A percentile compares a stretch with the other conserved stretches of the same genome.
Evolutionary conservation across 805 yeast species (phyloP).

Genomic region (Yamadazyma endophytica): DNA sequence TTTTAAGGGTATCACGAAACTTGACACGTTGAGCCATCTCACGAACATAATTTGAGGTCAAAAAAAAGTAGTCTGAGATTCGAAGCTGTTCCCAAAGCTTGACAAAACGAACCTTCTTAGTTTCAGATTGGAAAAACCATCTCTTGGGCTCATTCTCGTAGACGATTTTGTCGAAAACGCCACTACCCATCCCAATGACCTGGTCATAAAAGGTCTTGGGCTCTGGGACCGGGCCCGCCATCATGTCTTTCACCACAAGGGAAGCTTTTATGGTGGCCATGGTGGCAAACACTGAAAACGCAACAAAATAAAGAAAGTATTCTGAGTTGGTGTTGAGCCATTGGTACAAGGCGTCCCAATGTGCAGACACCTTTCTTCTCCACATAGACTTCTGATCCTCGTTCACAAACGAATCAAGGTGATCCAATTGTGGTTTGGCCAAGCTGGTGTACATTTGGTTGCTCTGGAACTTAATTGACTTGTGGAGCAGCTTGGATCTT

Average conservation of each 20-base stretch:
- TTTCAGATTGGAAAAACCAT: neutral
- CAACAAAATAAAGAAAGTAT: constrained; percentile 8
- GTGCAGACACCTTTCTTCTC: neutral
- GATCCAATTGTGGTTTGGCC: neutral
- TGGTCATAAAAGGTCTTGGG: neutral
- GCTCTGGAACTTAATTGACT: constrained; percentile 20
- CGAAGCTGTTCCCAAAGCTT: too few species aligned
- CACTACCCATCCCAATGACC: too few species aligned
- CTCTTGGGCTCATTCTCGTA: too few species aligned
- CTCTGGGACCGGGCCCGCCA: neutral
- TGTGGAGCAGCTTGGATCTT: constrained; percentile 12
- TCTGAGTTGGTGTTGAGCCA: constrained; percentile 10
- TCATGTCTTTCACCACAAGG: neutral
- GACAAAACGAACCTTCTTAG: neutral
- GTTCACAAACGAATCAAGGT: too few species aligned
- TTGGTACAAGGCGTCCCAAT: too few species aligned
- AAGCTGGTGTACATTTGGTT: constrained; percentile 12
- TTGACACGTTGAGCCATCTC: too few species aligned
- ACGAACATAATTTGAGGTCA: too few species aligned
- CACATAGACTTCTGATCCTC: neutral
- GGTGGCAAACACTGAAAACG: neutral
- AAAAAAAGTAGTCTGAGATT: too few species aligned
- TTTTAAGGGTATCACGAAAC: too few species aligned
- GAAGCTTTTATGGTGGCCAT: too few species aligned
- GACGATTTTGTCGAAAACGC: too few species aligned